Evolutionary conservation across 148 eudicot genomes (phyloP), one percentile per base, ranked within the genome.

Genomic region (Hydrangea macrophylla): DNA sequence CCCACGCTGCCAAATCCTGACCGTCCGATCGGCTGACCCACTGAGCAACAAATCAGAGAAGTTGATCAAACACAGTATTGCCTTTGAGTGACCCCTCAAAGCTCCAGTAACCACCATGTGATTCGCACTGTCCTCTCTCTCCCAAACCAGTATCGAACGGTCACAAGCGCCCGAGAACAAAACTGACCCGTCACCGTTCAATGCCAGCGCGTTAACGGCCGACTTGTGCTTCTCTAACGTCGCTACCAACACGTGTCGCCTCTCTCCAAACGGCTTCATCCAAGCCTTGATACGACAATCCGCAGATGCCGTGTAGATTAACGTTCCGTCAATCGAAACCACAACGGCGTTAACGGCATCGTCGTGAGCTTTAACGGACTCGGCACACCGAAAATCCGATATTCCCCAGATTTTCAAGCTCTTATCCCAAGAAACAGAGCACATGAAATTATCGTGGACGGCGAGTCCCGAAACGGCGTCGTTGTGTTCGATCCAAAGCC

Each of bases 381-480:
- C 82, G 2, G 60, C 2, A 42, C 96, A 90, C 33, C 37, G 69
- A 11, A 79, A 67, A 55, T 72, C 77, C 0, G 27, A 9, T 0
- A 70, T 51, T n/a, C 54, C 31, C 96, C 96, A 90, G 9, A 84
- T 72, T 32, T 90, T 90, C 18, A 90, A 50, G 1, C 73, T 72
- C 30, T 80, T 82, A 55, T 90, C 96, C 96, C 96, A 90, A 0
- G 96, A 90, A n/a, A 88, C 88, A 20, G 96, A 90, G 63, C 74
- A 86, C 5, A 90, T 25, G 0, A 65, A 61, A 3, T 55, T 62
- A 2, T 12, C 51, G 35, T 7, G 20, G 0, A 70, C 74, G 0
- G 84, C 76, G 0, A 92, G 73, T 1, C 88, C 77, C 0, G 98
- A 88, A 17, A 92, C 94, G 62, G 96, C 89, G 80, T 92, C 98